These are phyloP conservation scores for Acanthamoeba castellanii DNA, from an alignment of 208 protist species.

Conservation along the genomic window DNA sequence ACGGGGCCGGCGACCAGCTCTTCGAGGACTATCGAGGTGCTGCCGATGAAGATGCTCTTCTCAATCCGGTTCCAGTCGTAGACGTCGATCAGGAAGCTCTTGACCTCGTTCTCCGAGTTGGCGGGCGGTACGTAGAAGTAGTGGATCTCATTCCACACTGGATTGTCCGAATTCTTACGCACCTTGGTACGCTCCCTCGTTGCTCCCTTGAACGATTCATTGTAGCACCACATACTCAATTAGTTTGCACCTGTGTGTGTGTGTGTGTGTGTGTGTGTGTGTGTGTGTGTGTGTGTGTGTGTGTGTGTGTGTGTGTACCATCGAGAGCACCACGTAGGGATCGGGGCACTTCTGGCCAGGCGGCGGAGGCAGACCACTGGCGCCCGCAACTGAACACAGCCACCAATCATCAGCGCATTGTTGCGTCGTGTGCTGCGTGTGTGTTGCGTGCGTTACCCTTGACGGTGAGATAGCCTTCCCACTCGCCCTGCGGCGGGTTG, in stretches of 20 bases:
- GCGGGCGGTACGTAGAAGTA: conserved; percentile 30
- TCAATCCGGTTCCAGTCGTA: conserved; percentile 13
- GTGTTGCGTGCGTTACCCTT: not conserved
- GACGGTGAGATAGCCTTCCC: conserved; percentile 40
- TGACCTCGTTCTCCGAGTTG: not conserved
- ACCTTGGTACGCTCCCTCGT: not conserved
- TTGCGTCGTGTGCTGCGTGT: not conserved
- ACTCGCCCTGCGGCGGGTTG: not conserved
- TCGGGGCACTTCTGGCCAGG: not conserved
- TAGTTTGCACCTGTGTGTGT: too few relatives aligned
- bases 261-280: not conserved
- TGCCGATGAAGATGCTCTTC: not conserved
- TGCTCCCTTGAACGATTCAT: not conserved
- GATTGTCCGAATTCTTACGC: conserved; percentile 3
- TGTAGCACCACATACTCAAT: too few relatives aligned
- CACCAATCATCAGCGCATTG: not conserved
- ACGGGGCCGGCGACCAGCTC: conserved; percentile 11
- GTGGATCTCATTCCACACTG: not conserved
- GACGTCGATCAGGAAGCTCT: not conserved
- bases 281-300: not conserved
- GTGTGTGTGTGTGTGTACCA: not conserved
- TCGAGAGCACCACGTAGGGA: not conserved
- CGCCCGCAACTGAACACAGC: not conserved
- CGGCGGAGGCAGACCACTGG: not conserved
- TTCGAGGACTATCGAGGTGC: not conserved